phyloP scores from a whole-genome alignment of 768 basidiomycete species.

The Mycena albidolilacea region DNA sequence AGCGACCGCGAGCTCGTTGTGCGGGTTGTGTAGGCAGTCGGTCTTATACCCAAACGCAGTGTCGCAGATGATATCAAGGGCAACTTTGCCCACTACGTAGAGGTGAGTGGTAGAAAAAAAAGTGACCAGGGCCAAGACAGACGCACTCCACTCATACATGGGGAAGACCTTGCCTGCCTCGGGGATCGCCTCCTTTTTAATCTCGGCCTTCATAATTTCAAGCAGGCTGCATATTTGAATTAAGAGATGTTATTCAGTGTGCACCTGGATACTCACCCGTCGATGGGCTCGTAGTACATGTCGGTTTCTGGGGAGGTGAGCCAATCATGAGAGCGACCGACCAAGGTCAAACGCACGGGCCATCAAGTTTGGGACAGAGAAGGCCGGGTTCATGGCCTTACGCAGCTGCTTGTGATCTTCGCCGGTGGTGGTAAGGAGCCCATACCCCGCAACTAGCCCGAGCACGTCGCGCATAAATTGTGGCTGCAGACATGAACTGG shows the following conservation, averaged over 20 bases:
- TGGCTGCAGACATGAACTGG: constrained; percentile 49
- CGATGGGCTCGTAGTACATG: constrained; percentile 64
- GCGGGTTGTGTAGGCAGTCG: constrained; percentile 60
- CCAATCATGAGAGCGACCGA: not conserved
- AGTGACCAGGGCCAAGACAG: not conserved
- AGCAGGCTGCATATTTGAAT: constrained; percentile 49
- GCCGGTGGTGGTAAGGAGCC: constrained; percentile 64
- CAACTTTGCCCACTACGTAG: constrained; percentile 62
- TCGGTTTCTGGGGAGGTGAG: constrained; percentile 51
- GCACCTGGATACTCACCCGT: constrained; percentile 49
- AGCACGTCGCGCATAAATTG: constrained; percentile 58
- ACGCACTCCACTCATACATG: constrained; percentile 65
- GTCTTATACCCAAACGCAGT: constrained; percentile 65
- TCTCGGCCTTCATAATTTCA: constrained; percentile 52
- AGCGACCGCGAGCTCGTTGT: constrained; percentile 63
- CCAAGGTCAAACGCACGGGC: constrained; percentile 47
- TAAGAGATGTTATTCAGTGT: not conserved
- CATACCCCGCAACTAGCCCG: constrained; percentile 60
- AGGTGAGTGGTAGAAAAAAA: constrained; percentile 1
- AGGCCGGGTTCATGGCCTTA: constrained; percentile 67
- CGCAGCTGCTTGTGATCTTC: constrained; percentile 66
- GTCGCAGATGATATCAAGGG: constrained; percentile 67
- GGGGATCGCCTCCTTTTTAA: constrained; percentile 44
- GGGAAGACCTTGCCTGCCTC: constrained; percentile 49
- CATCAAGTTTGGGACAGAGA: constrained; percentile 61